Base-by-base conservation (phyloP, 441 rosid genomes). In the Theobroma grandiflorum region DNA sequence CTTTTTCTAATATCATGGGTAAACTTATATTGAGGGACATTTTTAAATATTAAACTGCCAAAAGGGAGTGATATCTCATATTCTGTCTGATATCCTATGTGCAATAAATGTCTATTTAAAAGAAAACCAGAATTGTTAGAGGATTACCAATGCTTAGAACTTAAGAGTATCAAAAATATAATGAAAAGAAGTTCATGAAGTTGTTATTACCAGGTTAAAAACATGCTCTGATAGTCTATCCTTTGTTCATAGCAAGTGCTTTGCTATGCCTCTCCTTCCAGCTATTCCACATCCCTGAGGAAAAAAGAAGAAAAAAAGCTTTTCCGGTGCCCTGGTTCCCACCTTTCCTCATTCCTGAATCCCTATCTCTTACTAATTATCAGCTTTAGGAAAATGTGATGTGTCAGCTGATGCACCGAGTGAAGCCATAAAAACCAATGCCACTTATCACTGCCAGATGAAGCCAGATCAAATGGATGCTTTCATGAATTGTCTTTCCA, bases 171-270 rank as follows among this genome's bases (percentile, higher is more conserved):
- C 26, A 14, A 33, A 49, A 72, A 53, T 49, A 70, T n/a, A 72
- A 37, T 18, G 9, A 72, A 72, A 72, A 53, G 15, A 31, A 47
- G 40, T 73, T 55, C 49, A 55, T 55, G 45, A 71, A 50, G 47
- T 73, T 73, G 76, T 53, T 72, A 52, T 73, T 64, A 55, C 37
- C 35, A 38, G 63, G 55, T 26, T 37, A 72, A 37, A 72, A 20
- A 38, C 47, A 52, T 33, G 31, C 64, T 55, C 50, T 31, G 40
- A 35, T 26, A 33, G 43, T 71, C 31, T n/a, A 35, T 20, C 20
- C 7, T 31, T 38, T 47, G 58, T 70, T 55, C 63, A 35, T 35
- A 16, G 50, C 49, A 33, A 55, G 11, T 55, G 64, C 11, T 73
- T 73, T 37, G 55, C 33, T 37, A 20, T 53, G 14, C 35, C 20